These are phyloP conservation scores for Talaromyces proteolyticus DNA, from an alignment of 495 filamentous ascomycete genomes.

Conservation along the genomic window DNA sequence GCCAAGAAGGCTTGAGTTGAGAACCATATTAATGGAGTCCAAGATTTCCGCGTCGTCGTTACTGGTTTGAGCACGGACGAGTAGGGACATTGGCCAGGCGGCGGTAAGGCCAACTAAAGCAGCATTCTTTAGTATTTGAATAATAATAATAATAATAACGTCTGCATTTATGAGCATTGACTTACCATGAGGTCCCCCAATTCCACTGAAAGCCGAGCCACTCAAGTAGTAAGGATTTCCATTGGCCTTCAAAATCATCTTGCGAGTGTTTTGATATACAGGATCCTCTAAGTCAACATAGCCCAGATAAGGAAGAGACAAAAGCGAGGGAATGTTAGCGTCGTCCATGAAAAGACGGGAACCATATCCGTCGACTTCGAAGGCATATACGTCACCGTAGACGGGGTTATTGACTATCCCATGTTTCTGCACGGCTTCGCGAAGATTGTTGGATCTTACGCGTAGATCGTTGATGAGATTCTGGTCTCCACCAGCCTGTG, in stretches of 20 bases:
- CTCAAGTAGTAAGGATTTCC: conserved; percentile 88
- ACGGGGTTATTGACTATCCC: conserved; percentile 81
- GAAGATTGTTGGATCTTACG: conserved; percentile 61
- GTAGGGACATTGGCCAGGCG: conserved; percentile 96
- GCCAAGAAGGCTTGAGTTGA: conserved; percentile 65
- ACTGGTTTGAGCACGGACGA: conserved; percentile 88
- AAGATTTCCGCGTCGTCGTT: conserved; percentile 80
- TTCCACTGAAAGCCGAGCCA: conserved; percentile 76
- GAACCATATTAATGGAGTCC: conserved; percentile 63
- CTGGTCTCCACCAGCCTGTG: conserved; percentile 44
- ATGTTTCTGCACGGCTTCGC: conserved; percentile 75
- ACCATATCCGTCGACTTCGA: conserved; percentile 94
- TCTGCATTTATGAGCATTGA: conserved; percentile 3
- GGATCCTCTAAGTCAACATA: conserved; percentile 63
- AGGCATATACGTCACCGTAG: conserved; percentile 90
- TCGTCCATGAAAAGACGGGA: conserved; percentile 93
- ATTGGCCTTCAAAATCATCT: conserved; percentile 73
- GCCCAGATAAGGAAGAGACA: conserved; percentile 82
- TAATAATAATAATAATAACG: background rate
- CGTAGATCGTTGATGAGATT: conserved; percentile 49
- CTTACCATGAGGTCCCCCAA: conserved; percentile 69
- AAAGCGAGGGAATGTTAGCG: conserved; percentile 87
- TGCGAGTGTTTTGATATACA: conserved; percentile 84
- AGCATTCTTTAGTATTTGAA: conserved; percentile 17
- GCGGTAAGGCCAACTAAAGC: conserved; percentile 64